Evolutionary conservation across 2,329 filamentous ascomycete genomes (phyloP).

Genomic region (Xylariaceae sp.): DNA sequence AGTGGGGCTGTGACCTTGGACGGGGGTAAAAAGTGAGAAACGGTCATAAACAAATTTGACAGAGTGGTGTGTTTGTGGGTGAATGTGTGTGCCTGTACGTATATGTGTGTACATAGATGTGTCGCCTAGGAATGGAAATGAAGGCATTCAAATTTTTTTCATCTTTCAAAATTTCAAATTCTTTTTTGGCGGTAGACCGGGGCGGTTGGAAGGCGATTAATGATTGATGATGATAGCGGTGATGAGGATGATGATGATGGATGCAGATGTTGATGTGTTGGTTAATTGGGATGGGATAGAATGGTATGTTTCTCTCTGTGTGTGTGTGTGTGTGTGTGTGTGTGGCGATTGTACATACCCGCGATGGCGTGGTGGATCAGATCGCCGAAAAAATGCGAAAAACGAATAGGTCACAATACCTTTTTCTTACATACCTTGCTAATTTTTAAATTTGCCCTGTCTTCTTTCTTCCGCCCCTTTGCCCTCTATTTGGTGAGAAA

Average conservation of each 20-base stretch:
- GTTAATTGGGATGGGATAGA: constrained; percentile 1
- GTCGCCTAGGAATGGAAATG: background rate
- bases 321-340: background rate
- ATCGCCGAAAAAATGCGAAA: background rate
- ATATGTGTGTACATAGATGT: background rate
- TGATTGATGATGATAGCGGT: background rate
- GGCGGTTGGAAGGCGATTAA: background rate
- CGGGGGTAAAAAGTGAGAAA: too few species aligned
- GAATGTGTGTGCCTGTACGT: background rate
- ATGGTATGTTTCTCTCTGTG: background rate
- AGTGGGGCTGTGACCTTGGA: too few species aligned
- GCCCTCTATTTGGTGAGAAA: too few species aligned
- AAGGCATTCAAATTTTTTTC: background rate
- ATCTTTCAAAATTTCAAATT: background rate
- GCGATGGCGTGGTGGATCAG: background rate
- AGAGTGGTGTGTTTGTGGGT: background rate
- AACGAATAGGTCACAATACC: constrained; percentile 1
- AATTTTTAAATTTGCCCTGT: background rate
- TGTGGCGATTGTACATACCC: background rate
- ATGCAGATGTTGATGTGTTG: background rate
- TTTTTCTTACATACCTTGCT: too few species aligned
- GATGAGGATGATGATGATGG: background rate
- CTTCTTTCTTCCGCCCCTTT: background rate
- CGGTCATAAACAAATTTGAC: too few species aligned
- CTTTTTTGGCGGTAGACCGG: background rate